Evolutionary conservation across 371 early-diverging fungal genomes (phyloP), one percentile per base, ranked within the genome.

Genomic region (Actinomucor elegans): DNA sequence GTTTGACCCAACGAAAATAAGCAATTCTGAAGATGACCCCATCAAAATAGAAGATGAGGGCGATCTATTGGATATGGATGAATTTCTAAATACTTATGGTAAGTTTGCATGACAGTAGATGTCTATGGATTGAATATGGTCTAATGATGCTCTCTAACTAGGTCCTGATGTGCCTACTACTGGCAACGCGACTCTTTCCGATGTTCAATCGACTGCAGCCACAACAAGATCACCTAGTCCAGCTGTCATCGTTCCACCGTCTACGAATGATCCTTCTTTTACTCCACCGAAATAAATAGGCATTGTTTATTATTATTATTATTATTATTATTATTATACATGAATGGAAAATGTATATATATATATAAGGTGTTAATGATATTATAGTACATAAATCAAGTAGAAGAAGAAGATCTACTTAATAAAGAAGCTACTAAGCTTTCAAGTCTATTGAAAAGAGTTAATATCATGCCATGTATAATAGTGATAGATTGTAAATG

Each of bases 1-100:
- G 1, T 69, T 73, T 51, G 69, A 73, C 34, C 61, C 73, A 17
- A 33, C 55, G 1, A 52, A 66, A 17, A 12, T 42, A 6, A 36
- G 1, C 14, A 10, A 31, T 28, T 3, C 37, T 4, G n/a, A 9
- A 1, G n/a, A 28, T 17, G 31, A 38, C 2, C 17, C 14, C 5
- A 27, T 14, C 18, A n/a, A 41, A n/a, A 35, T 27, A 10, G 57
- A 45, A 4, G 36, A 46, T 15, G 60, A 50, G 17, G 46, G 40
- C 17, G 65, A 61, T 37, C 60, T 67, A 14, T 40, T 65, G 9
- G 63, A 68, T 26, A 64, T 65, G 66, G 68, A 68, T 38, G 63
- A 67, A 20, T 65, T 67, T n/a, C 37, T 68, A 10, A 55, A 71
- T 37, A 52, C 67, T 40, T 71, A 67, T 40, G 80, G 65, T 57